A percentile compares a stretch with the other conserved stretches of the same genome.
Conservation (phyloP, 129 eudicot species). For the Saussurea involucrata region DNA sequence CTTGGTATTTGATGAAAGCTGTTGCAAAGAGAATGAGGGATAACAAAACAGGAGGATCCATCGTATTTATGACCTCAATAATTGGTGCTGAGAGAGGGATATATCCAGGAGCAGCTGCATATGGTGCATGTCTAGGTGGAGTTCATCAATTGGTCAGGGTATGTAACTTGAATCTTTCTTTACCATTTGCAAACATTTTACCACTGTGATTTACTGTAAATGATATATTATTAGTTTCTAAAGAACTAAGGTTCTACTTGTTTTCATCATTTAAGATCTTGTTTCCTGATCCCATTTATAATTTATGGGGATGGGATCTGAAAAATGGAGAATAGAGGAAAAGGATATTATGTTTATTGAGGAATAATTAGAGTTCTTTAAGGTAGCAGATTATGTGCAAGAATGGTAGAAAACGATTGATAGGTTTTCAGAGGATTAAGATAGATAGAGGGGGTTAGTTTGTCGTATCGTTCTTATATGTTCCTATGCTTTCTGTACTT, state of each 20-base stretch:
- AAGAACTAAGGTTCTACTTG: not conserved
- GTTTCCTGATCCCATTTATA: not conserved
- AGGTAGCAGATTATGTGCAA: too few relatives aligned
- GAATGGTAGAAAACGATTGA: too few relatives aligned
- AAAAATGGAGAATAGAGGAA: not conserved
- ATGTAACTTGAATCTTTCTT: constrained; percentile 22
- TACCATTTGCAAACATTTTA: constrained; percentile 3
- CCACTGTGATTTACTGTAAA: not conserved
- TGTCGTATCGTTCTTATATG: too few relatives aligned
- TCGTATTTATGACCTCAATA: constrained; percentile 75
- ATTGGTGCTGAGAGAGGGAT: constrained; percentile 94
- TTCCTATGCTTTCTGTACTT: too few relatives aligned
- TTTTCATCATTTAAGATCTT: not conserved
- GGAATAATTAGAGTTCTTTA: too few relatives aligned
- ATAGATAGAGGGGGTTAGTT: too few relatives aligned
- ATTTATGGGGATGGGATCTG: not conserved
- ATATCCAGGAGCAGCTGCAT: constrained; percentile 89
- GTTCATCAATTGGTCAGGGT: constrained; percentile 84
- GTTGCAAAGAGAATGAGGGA: constrained; percentile 79
- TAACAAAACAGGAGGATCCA: constrained; percentile 78
- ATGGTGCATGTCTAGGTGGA: constrained; percentile 85
- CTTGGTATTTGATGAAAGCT: constrained; percentile 81
- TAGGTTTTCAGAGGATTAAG: too few relatives aligned
- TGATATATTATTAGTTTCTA: not conserved
- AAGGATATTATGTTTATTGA: not conserved